Evolutionary conservation across 176 grass and related monocot genomes (phyloP).

Genomic region (Ensete ventricosum): DNA sequence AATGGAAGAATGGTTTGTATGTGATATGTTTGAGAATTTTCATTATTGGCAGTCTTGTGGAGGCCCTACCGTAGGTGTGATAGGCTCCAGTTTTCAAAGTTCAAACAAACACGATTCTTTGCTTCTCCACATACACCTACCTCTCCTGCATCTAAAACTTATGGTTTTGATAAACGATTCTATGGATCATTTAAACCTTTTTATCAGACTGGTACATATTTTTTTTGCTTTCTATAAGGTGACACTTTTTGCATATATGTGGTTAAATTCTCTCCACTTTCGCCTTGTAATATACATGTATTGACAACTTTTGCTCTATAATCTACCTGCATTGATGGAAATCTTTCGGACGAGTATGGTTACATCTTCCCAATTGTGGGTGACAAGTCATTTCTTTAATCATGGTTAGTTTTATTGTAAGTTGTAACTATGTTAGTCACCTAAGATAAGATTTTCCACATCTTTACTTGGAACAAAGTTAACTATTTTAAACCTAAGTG

Average conservation of each 20-base stretch:
- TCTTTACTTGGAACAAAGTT: not conserved
- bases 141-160: not conserved
- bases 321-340: no score
- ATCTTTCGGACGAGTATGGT: no score
- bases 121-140: not conserved
- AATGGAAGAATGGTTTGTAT: not conserved
- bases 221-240: no score
- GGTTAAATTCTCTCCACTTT: no score
- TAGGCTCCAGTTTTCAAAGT: not conserved
- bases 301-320: no score
- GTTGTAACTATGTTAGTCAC: not conserved
- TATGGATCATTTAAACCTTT: not conserved
- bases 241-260: no score
- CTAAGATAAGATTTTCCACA: not conserved
- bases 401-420: no score
- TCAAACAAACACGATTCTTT: not conserved
- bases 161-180: not conserved
- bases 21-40: not conserved
- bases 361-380: no score
- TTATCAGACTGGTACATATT: no score
- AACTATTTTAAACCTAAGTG: not conserved
- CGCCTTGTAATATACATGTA: no score
- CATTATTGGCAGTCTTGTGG: not conserved
- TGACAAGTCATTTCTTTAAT: no score
- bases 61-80: not conserved